Conservation (phyloP, 148 eudicot genomes). For the Simmondsia chinensis region DNA sequence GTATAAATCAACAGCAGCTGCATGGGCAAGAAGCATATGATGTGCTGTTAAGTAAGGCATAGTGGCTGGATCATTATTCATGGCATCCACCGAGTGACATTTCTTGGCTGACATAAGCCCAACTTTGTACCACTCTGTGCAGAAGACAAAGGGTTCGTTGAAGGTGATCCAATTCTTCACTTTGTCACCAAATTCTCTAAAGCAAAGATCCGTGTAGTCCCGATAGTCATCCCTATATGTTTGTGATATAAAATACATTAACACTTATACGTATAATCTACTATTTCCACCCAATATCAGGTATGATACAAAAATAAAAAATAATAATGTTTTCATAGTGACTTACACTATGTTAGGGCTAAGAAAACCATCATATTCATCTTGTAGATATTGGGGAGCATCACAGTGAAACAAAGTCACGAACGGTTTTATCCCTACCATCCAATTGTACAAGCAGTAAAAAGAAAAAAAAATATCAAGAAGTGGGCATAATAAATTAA, state of each 20-base stretch:
- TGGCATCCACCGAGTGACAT: constrained; percentile 17
- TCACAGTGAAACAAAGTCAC: constrained; percentile 24
- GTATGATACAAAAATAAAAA: too few species aligned
- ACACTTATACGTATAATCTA: too few species aligned
- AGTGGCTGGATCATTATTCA: constrained; percentile 10
- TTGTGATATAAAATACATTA: too few species aligned
- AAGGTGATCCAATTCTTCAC: constrained; percentile 34
- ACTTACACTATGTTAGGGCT: constrained; percentile 37
- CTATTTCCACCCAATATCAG: too few species aligned
- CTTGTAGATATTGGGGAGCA: constrained; percentile 17
- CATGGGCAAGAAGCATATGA: constrained; percentile 24
- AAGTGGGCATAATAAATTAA: constrained; percentile 1
- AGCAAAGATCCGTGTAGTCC: constrained; percentile 22
- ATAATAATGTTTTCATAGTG: too few species aligned
- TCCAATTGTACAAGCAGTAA: too few species aligned
- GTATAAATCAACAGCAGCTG: constrained; percentile 21
- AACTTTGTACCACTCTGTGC: constrained; percentile 1
- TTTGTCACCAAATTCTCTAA: constrained; percentile 19
- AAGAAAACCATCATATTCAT: constrained; percentile 20
- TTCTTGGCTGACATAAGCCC: constrained; percentile 10
- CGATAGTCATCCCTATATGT: constrained; percentile 18
- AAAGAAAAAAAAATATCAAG: too few species aligned
- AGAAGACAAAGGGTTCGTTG: constrained; percentile 23
- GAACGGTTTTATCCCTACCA: constrained; percentile 15
- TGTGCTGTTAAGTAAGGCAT: constrained; percentile 23